Conservation (phyloP, 1,284 basidiomycete species). For the Fistulinella cinereoalba region DNA sequence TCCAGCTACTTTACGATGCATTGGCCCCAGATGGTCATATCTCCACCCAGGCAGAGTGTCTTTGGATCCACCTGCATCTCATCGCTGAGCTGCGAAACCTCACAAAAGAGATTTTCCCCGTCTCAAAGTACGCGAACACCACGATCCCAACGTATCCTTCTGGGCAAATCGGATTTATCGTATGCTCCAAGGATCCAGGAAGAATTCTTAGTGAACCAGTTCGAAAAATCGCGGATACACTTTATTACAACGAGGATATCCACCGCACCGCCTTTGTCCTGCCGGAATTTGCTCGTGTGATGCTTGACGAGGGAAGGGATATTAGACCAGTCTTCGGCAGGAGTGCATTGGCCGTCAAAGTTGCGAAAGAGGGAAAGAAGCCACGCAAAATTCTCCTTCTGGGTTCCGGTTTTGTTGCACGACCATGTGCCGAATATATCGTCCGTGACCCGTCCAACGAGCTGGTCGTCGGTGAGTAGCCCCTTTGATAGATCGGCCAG, state of each 20-base stretch:
- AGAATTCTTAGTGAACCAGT: conserved; percentile 71
- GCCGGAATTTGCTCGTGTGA: conserved; percentile 85
- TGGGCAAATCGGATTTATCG: conserved; percentile 95
- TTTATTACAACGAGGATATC: conserved; percentile 86
- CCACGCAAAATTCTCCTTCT: conserved; percentile 78
- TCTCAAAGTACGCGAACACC: conserved; percentile 91
- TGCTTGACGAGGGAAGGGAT: conserved; percentile 71
- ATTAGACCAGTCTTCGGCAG: conserved; percentile 69
- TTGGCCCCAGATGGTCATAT: conserved; percentile 91
- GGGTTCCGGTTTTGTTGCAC: conserved; percentile 94
- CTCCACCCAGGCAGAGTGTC: conserved; percentile 94
- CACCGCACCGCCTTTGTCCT: conserved; percentile 87
- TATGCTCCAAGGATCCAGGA: conserved; percentile 79
- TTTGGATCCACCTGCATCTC: conserved; percentile 92
- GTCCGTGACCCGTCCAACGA: conserved; percentile 79
- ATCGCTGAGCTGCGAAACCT: conserved; percentile 79
- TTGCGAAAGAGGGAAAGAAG: conserved; percentile 21
- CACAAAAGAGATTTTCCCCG: conserved; percentile 79
- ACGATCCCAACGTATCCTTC: conserved; percentile 98
- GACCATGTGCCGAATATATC: conserved; percentile 93
- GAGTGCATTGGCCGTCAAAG: conserved; percentile 34
- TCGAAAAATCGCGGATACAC: conserved; percentile 66
- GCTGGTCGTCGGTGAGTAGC: conserved; percentile 71
- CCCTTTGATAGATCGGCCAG: conserved; percentile 1
- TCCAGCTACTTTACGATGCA: conserved; percentile 89